These are phyloP conservation scores for Leccinum boreale DNA, from an alignment of 768 basidiomycete species.

Conservation along the genomic window DNA sequence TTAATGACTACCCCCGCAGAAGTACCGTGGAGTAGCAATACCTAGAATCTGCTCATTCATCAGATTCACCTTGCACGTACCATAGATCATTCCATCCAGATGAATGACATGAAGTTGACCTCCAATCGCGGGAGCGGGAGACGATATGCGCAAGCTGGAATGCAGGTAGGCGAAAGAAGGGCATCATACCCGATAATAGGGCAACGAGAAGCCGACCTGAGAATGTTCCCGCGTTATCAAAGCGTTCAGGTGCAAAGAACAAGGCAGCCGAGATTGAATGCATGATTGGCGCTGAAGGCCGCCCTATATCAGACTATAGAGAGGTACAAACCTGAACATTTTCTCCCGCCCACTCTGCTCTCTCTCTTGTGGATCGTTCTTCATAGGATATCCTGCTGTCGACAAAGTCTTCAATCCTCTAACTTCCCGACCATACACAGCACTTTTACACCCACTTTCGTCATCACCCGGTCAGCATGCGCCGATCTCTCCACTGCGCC, in stretches of 20 bases:
- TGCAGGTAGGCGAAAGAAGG: conserved; percentile 9
- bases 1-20: not conserved
- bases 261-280: not conserved
- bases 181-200: not conserved
- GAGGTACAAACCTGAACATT: not conserved
- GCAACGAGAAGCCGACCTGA: not conserved
- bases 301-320: not conserved
- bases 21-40: not conserved
- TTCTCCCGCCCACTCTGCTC: not conserved
- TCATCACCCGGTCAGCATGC: not conserved
- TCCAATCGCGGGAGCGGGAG: not conserved
- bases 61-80: not conserved
- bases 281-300: not conserved
- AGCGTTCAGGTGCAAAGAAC: not conserved
- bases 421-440: not conserved
- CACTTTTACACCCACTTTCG: not conserved
- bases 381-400: not conserved
- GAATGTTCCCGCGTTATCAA: not conserved
- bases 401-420: not conserved
- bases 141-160: not conserved
- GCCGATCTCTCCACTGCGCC: not conserved
- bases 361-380: not conserved
- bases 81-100: not conserved
- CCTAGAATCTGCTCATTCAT: not conserved
- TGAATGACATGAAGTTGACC: not conserved